phyloP scores from a whole-genome alignment of 2,329 filamentous ascomycete genomes.

The Penicillium sp. region DNA sequence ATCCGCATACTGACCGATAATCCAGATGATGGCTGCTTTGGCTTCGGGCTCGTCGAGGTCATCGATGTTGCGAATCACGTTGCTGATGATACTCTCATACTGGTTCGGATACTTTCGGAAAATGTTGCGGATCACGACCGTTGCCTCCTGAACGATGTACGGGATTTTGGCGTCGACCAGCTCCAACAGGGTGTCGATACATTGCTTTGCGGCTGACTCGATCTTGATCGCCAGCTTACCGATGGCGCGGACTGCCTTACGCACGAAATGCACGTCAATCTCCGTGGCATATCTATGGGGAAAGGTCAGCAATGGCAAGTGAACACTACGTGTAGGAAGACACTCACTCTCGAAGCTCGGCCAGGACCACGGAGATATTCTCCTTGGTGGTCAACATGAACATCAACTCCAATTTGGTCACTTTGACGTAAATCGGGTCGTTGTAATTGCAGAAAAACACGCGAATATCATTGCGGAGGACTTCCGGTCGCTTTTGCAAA shows the following conservation, averaged over 20 bases:
- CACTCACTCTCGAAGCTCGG: conserved; percentile 78
- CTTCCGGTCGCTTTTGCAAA: conserved; percentile 84
- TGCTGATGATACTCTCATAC: conserved; percentile 96
- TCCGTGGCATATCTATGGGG: conserved; percentile 72
- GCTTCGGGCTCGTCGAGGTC: conserved; percentile 95
- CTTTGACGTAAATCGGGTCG: conserved; percentile 98
- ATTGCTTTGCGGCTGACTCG: conserved; percentile 81
- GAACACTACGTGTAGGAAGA: neutral
- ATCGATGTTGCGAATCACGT: conserved; percentile 91
- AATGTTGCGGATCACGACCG: conserved; percentile 97
- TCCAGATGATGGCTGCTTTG: conserved; percentile 98
- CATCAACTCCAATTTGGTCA: conserved; percentile 96
- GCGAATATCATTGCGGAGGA: conserved; percentile 90
- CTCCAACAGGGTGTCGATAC: conserved; percentile 88
- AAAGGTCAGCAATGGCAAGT: conserved; percentile 3
- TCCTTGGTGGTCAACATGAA: conserved; percentile 96
- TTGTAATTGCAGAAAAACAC: conserved; percentile 99
- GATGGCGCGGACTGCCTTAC: conserved; percentile 94
- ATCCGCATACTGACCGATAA: conserved; percentile 96
- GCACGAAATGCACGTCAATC: conserved; percentile 97
- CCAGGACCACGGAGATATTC: conserved; percentile 92
- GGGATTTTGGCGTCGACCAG: conserved; percentile 96
- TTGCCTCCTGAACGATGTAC: conserved; percentile 98
- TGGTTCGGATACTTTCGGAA: conserved; percentile 99
- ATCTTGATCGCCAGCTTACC: conserved; percentile 99